Conservation (phyloP, 2,329 filamentous ascomycete genomes). For the Kalmusia sp. region DNA sequence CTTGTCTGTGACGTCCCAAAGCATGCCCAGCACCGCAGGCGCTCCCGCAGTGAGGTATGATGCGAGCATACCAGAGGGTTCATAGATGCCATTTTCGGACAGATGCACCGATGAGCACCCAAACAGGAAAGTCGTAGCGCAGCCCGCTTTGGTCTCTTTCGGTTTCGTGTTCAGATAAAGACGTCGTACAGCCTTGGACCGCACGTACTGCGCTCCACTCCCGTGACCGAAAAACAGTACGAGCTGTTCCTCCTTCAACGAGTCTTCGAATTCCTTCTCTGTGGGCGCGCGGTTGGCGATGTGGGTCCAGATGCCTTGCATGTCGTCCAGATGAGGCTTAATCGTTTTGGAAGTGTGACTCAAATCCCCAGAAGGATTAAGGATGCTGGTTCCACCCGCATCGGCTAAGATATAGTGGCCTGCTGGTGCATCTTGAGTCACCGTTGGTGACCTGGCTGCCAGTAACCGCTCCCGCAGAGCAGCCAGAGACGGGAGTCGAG, state of each 20-base stretch:
- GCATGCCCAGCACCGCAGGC: constrained; percentile 86
- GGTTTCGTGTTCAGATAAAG: constrained; percentile 60
- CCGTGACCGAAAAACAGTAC: constrained; percentile 97
- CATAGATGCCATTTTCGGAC: constrained; percentile 78
- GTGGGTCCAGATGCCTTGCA: constrained; percentile 66
- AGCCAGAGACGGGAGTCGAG: constrained; percentile 84
- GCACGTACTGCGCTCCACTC: constrained; percentile 92
- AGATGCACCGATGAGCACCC: constrained; percentile 89
- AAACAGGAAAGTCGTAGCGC: constrained; percentile 87
- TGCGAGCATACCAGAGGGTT: constrained; percentile 87
- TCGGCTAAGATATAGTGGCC: constrained; percentile 58
- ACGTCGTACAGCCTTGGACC: constrained; percentile 79
- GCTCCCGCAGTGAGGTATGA: constrained; percentile 85
- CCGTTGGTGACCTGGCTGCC: constrained; percentile 51
- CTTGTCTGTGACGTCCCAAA: constrained; percentile 98
- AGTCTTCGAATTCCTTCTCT: constrained; percentile 77
- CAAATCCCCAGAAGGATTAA: constrained; percentile 89
- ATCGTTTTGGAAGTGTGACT: constrained; percentile 80
- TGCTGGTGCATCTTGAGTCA: constrained; percentile 20
- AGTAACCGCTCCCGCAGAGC: constrained; percentile 79
- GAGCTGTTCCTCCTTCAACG: constrained; percentile 71
- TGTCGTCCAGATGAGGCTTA: constrained; percentile 65
- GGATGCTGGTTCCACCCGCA: constrained; percentile 73
- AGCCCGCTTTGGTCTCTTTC: constrained; percentile 48
- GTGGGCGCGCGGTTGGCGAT: constrained; percentile 73